Evolutionary conservation across 1,284 basidiomycete genomes (phyloP), one percentile per base, ranked within the genome.

Genomic region (Chiua sp.): DNA sequence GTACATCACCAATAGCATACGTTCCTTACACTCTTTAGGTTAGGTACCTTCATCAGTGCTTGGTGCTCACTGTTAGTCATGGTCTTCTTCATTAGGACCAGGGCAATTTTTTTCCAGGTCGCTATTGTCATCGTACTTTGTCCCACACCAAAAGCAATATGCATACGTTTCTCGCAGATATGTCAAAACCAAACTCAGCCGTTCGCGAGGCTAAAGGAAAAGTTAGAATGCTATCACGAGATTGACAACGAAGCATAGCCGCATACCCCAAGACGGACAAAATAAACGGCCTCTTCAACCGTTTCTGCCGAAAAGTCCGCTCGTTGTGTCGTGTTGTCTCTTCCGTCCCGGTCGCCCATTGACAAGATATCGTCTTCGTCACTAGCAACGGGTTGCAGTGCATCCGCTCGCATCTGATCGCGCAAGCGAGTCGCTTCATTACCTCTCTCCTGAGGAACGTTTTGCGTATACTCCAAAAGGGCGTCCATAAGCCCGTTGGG

Each of bases 81-180:
- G 93, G 56, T 85, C 85, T 37, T 92, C 90, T 72, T 95, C 93
- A 44, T 85, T 82, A 42, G 78, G 72, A 3, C 93, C 93, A 5
- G 93, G 93, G 74, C 93, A 95, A 57, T 87, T 80, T 47, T 70
- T 73, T 56, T 77, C 77, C 78, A 95, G 77, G 57, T 93, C 90
- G 30, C 84, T 82, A 15, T 75, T 72, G 63, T 81, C 78, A 22
- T 83, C 79, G 71, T 94, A 95, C 66, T 86, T 82, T 8, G 87
- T 84, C 12, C 93, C 93, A 71, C 93, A 95, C 91, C 92, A 95
- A 73, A 94, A 93, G 71, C 93, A 95, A 72, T 94, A 94, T 20
- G 79, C 73, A 71, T 91, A 85, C 63, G 80, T 82, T 48, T 83
- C 78, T 37, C 93, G 88, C 46, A 95, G 80, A 73, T 95, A 93